Evolutionary conservation across 1,139 yeast species (phyloP), one percentile per base, ranked within the genome.

Genomic region (Yamadazyma dushanensis): DNA sequence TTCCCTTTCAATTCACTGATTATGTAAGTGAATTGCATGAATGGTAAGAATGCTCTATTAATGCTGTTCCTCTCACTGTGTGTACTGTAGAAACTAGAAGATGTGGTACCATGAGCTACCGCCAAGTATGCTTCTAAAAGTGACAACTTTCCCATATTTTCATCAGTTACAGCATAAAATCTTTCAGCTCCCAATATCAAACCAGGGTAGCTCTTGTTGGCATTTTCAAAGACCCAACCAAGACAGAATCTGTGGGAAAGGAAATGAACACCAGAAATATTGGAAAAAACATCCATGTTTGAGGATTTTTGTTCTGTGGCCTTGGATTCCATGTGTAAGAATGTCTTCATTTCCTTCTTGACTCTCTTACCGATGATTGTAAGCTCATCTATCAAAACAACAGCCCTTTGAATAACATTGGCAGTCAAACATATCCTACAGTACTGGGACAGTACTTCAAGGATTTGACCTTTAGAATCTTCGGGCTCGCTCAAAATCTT

Each of bases 161-260:
- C 74, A 37, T 80, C 83, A 18, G 79, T 72, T 0, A 79, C 76
- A 1, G 84, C 80, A 49, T 79, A 82, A 30, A 83, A 73, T 25
- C 81, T 61, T 43, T 84, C 86, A 36, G 86, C 87, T 0, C 96
- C 96, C 31, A 79, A 45, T 29, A 84, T 79, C n/a, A 86, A 53
- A 14, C 96, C 96, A 0, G 82, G 81, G 34, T 70, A 70, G 18
- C 65, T 68, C 16, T 75, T 74, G 17, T 64, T 63, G 4, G 57
- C 41, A 19, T 54, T 54, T 22, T 59, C 61, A 53, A 83, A 83
- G 5, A 87, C 55, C 89, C 95, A 86, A 0, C 95, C 95, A 23
- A 83, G 42, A 49, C 94, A 83, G 43, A 84, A 71, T 46, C 83
- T 78, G 46, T 80, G 76, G 0, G 89, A 75, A 8, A 80, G 56